A percentile compares a stretch with the other conserved stretches of the same genome.
phyloP scores from a whole-genome alignment of 192 early-diverging fungal genomes.

The Coemansia sp. region DNA sequence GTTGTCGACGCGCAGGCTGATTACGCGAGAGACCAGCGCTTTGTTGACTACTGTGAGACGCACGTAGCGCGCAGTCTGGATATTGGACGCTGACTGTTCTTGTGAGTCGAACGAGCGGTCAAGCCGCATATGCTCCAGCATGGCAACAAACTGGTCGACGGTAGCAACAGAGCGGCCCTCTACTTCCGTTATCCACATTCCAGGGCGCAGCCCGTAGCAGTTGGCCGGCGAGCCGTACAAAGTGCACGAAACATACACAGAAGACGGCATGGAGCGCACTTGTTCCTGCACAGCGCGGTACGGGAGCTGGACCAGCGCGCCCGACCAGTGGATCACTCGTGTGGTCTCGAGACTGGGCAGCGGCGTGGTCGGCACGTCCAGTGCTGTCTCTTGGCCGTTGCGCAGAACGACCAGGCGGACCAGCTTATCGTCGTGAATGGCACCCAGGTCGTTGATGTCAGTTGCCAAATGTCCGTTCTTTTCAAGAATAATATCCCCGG shows the following conservation, averaged over 20 bases:
- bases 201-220: slow-evolving; percentile 63
- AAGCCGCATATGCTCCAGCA: slow-evolving; percentile 44
- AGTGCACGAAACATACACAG: slow-evolving; percentile 72
- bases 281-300: slow-evolving; percentile 76
- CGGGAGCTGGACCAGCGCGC: slow-evolving; percentile 75
- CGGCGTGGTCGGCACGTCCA: slow-evolving; percentile 66
- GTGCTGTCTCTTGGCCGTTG: slow-evolving; percentile 63
- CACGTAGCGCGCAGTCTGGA: slow-evolving; percentile 31
- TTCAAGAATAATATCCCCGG: slow-evolving; percentile 68
- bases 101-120: neutral
- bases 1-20: slow-evolving; percentile 71
- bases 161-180: slow-evolving; percentile 60
- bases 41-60: slow-evolving; percentile 51
- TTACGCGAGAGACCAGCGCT: slow-evolving; percentile 63
- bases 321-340: slow-evolving; percentile 82
- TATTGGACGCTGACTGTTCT: slow-evolving; percentile 2
- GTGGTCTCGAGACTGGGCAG: slow-evolving; percentile 63
- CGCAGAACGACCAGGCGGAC: slow-evolving; percentile 67
- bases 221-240: slow-evolving; percentile 74
- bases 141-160: slow-evolving; percentile 63
- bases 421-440: slow-evolving; percentile 52
- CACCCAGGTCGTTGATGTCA: slow-evolving; percentile 60
- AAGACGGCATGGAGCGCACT: slow-evolving; percentile 60
- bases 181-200: slow-evolving; percentile 77
- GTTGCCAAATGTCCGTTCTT: slow-evolving; percentile 59